Base-by-base conservation (phyloP, 2,329 filamentous ascomycete genomes). In the Calonectria hawksworthii region DNA sequence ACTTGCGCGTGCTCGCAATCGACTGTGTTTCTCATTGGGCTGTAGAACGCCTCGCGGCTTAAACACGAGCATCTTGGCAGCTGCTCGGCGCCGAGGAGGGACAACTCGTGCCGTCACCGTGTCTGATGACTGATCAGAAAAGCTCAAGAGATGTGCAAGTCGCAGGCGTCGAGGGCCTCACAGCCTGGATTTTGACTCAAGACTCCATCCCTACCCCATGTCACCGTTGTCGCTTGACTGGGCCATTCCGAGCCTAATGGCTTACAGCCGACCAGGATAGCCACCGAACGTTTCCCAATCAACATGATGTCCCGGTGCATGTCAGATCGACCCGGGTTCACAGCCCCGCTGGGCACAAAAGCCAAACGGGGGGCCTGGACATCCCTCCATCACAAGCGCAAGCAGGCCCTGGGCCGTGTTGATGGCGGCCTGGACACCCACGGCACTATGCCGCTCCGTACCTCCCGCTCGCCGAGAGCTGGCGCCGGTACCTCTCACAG, bases 181-280 rank as follows among this genome's bases (percentile, higher is more conserved):
- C 59, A 65, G 26, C 21, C 54, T 36, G n/a, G 18, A 41, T 26
- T 47, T 66, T 70, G 36, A 50, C 59, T 70, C 59, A 63, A 66
- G 26, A 52, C 26, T 32, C 47, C 47, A 41, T 56, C 68, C 41
- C 70, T 41, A 34, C 32, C 30, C 68, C 54, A 69, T 76, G 70
- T 74, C 68, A 78, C 72, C 66, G 38, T 73, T 63, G 70, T 64
- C 61, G 52, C 77, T 74, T 73, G 64, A 75, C 71, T 77, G 73
- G 67, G 54, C 74, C 36, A 41, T n/a, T 64, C 75, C 70, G 56
- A 66, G 66, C 70, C 70, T 76, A 69, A 72, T 70, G 74, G 73
- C 77, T 74, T 68, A 75, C 67, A 50, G 51, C 38, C 23, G 63
- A 68, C 73, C 61, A 70, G 74, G 72, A 75, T 70, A 26, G 68